Percentiles rank a stretch among this genome's conserved stretches.
phyloP scores from a whole-genome alignment of 78 protist genomes.

The Monosiga brevicollis region DNA sequence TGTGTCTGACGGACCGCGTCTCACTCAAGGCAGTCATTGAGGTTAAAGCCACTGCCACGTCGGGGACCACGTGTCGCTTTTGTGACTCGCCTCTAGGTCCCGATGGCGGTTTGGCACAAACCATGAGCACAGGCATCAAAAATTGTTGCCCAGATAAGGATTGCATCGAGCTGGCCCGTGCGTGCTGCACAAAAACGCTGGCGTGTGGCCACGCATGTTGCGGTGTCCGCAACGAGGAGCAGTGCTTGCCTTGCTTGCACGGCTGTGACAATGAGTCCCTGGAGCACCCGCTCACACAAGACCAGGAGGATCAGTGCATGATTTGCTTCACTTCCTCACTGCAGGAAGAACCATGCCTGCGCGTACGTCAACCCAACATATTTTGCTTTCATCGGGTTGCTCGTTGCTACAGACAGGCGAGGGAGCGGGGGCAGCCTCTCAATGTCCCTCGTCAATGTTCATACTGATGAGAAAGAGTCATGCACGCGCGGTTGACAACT shows the following conservation, averaged over 20 bases:
- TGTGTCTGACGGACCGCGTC: neutral
- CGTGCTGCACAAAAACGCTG: neutral
- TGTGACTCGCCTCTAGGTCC: neutral
- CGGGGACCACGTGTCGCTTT: neutral
- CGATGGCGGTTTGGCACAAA: neutral
- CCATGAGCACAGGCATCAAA: neutral
- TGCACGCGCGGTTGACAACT: no score
- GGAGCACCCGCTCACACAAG: neutral
- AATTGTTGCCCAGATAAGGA: neutral
- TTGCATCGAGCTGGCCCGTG: neutral
- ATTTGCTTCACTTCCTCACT: slow-evolving; percentile 28
- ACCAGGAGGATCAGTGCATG: slow-evolving; percentile 7
- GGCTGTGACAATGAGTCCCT: neutral
- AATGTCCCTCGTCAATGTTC: no score
- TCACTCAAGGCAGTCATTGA: neutral
- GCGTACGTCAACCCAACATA: no score
- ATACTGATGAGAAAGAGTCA: no score
- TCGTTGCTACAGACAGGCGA: no score
- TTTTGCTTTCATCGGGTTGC: no score
- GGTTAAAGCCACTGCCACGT: neutral
- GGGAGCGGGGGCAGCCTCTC: no score
- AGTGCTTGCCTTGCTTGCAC: slow-evolving; percentile 20
- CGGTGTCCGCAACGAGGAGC: slow-evolving; percentile 20
- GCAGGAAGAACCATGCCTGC: slow-evolving; percentile 7
- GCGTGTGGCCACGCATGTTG: slow-evolving; percentile 26